phyloP scores from a whole-genome alignment of 306 rosid species.

The Pueraria montana region DNA sequence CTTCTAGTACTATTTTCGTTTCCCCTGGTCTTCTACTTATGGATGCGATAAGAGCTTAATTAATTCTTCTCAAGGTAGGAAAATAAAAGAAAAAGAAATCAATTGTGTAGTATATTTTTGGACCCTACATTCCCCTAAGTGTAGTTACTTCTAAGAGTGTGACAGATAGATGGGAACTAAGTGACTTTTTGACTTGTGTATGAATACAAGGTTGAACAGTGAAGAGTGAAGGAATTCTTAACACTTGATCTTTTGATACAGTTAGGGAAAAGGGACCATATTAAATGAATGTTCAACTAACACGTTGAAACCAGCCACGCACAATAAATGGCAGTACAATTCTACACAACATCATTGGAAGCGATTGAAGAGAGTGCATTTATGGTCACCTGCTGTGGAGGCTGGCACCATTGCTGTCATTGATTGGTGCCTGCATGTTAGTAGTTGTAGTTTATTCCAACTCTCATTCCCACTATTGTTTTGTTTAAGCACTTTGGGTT shows the following conservation, averaged over 20 bases:
- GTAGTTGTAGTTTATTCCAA: neutral
- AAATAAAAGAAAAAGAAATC: neutral
- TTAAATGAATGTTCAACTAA: slow-evolving; percentile 56
- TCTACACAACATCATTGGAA: slow-evolving; percentile 17
- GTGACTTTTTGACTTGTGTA: neutral
- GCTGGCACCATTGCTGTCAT: slow-evolving; percentile 34
- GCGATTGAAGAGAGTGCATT: slow-evolving; percentile 41
- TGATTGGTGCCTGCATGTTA: slow-evolving; percentile 2
- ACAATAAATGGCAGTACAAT: slow-evolving; percentile 45
- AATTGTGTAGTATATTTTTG: neutral
- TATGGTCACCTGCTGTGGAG: slow-evolving; percentile 41
- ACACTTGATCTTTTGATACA: neutral
- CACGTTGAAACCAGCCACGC: slow-evolving; percentile 43
- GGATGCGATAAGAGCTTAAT: neutral
- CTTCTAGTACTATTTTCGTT: neutral
- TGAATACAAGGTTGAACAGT: slow-evolving; percentile 1
- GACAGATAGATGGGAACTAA: neutral
- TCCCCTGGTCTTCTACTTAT: slow-evolving; percentile 43
- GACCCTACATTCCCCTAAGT: neutral
- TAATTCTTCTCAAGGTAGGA: neutral
- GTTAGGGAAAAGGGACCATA: slow-evolving; percentile 11
- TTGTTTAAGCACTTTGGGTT: neutral
- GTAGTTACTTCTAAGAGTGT: neutral
- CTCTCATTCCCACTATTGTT: neutral
- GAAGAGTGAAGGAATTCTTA: slow-evolving; percentile 11